Conservation (phyloP, 2,329 filamentous ascomycete genomes). For the Xylariaceae sp. region DNA sequence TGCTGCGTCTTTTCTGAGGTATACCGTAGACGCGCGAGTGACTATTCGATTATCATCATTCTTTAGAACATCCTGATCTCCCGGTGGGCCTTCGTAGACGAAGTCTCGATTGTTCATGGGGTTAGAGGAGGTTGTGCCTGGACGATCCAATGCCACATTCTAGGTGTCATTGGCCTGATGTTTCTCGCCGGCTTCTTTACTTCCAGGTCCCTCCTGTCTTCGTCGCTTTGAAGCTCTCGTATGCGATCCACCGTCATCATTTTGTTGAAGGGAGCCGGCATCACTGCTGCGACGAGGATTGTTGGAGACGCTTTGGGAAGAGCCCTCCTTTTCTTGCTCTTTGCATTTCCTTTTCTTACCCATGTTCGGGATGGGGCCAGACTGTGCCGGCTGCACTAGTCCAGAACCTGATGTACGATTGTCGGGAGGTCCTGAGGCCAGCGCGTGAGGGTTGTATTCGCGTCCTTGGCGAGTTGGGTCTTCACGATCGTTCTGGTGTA, state of each 20-base stretch:
- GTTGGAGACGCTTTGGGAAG: too few relatives aligned
- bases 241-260: background rate
- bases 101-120: too few relatives aligned
- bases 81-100: background rate
- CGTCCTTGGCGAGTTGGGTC: too few relatives aligned
- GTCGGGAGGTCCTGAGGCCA: too few relatives aligned
- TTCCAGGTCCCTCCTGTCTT: background rate
- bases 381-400: too few relatives aligned
- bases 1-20: too few relatives aligned
- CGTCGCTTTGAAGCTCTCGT: background rate
- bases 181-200: constrained; percentile 1
- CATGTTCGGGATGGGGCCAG: too few relatives aligned
- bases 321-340: background rate
- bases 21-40: background rate
- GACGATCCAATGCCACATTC: constrained; percentile 19
- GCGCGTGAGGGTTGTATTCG: too few relatives aligned
- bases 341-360: constrained; percentile 10
- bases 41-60: background rate
- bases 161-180: constrained; percentile 18
- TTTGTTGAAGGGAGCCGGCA: background rate
- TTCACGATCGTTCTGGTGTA: too few relatives aligned
- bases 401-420: too few relatives aligned
- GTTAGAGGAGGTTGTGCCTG: constrained; percentile 1
- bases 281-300: too few relatives aligned
- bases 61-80: background rate